Base-by-base conservation (phyloP, 306 rosid genomes). In the Crotalaria pallida region DNA sequence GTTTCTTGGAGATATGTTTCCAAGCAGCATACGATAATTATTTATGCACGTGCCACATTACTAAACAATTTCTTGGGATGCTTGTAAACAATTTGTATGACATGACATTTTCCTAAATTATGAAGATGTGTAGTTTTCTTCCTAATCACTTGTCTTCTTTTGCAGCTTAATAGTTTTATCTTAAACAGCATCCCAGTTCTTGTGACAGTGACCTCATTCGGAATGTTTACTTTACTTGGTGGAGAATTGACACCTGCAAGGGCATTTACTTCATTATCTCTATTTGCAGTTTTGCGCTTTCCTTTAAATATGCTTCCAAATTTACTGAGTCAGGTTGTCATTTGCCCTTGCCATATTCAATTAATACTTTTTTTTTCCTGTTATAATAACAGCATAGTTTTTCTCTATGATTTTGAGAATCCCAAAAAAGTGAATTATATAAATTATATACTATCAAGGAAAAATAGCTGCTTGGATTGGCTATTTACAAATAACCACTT, bases 211-310 rank as follows among this genome's bases (percentile, higher is more conserved):
- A 77, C 82, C 55, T 79, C 96, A 52, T 92, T 92, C 21, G 92
- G 98, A 72, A 43, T 66, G 72, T 92, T 92, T 81, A 88, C 93
- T 59, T 71, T 88, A 75, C 88, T 88, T 76, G 98, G 98, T 41
- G 96, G 96, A 44, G 79, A 90, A 18, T 71, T 92, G 79, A 90
- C 98, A 60, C 96, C 98, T 51, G 81, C 98, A 45, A 87, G 89
- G 62, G 96, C 98, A 50, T 92, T 92, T 70, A 90, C 98, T 56
- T 89, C 98, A 26, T 85, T 90, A 27, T 88, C 98, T 44, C 85
- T 92, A 23, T 92, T 90, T 62, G 70, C 98, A 1, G 81, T 92
- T 69, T 69, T 92, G 76, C 88, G 93, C 31, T 72, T 17, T 81
- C 98, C 98, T 71, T 72, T 92, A 74, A 83, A 62, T 82, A 88